These are phyloP conservation scores for Kodamaea derodonti DNA, from an alignment of 1,139 yeast species.

Conservation along the genomic window DNA sequence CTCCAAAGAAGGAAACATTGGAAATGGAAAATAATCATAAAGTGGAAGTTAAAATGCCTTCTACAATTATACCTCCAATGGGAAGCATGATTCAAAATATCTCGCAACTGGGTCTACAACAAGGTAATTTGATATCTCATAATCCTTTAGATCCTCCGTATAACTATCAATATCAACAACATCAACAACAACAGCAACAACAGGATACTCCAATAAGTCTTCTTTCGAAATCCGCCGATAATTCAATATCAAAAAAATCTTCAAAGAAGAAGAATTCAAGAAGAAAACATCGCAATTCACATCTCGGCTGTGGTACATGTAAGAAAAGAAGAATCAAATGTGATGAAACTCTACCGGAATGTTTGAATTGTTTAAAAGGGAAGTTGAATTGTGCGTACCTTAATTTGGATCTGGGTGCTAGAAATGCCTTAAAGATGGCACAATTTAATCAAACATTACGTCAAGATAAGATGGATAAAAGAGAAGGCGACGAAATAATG, in stretches of 20 bases:
- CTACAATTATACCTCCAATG: neutral
- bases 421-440: slow-evolving; percentile 50
- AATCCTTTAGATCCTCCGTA: slow-evolving; percentile 1
- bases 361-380: slow-evolving; percentile 59
- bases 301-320: slow-evolving; percentile 63
- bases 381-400: slow-evolving; percentile 54
- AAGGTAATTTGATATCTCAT: neutral
- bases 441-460: slow-evolving; percentile 45
- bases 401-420: slow-evolving; percentile 46
- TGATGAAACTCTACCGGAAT: slow-evolving; percentile 60
- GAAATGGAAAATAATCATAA: neutral
- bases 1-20: neutral
- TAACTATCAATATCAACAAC: neutral
- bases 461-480: slow-evolving; percentile 22
- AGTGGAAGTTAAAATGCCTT: neutral
- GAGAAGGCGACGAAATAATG: slow-evolving; percentile 5
- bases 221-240: slow-evolving; percentile 1
- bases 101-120: slow-evolving; percentile 1
- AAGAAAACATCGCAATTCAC: slow-evolving; percentile 61
- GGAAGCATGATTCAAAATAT: slow-evolving; percentile 1
- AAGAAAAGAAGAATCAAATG: slow-evolving; percentile 65
- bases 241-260: neutral
- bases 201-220: slow-evolving; percentile 1
- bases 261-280: slow-evolving; percentile 43
- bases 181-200: neutral